Evolutionary conservation across 257 asterid genomes (phyloP).

Genomic region (Jasminum sambac): DNA sequence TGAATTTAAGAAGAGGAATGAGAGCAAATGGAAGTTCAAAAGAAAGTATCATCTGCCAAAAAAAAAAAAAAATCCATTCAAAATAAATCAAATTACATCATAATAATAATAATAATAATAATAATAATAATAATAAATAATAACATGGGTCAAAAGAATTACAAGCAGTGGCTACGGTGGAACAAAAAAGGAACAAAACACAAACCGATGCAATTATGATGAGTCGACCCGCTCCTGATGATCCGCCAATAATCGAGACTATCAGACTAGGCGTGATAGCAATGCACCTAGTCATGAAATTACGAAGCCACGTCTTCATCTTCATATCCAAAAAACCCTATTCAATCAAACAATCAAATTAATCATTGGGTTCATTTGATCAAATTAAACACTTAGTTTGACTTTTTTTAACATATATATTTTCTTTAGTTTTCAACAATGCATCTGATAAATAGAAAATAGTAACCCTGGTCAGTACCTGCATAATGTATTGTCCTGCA

Average conservation of each 20-base stretch:
- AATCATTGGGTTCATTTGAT: too few relatives aligned
- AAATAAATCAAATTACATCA: background rate
- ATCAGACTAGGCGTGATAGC: conserved; percentile 88
- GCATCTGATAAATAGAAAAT: too few relatives aligned
- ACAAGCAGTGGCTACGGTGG: too few relatives aligned
- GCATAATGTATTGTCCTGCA: conserved; percentile 94
- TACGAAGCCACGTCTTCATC: conserved; percentile 77
- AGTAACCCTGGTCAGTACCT: conserved; percentile 40
- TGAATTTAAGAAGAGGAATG: conserved; percentile 76
- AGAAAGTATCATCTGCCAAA: conserved; percentile 91
- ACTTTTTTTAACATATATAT: too few relatives aligned
- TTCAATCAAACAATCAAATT: background rate
- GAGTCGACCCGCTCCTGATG: conserved; percentile 80
- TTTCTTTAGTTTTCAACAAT: too few relatives aligned
- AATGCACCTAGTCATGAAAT: conserved; percentile 71
- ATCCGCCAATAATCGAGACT: conserved; percentile 81
- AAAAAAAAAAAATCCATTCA: background rate
- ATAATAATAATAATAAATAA: too few relatives aligned
- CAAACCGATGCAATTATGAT: conserved; percentile 94
- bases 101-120: too few relatives aligned
- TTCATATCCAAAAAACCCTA: conserved; percentile 84
- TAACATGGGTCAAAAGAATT: too few relatives aligned
- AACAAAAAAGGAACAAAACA: too few relatives aligned
- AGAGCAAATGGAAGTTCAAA: conserved; percentile 90
- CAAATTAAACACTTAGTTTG: too few relatives aligned